Conservation (phyloP, 768 basidiomycete genomes). For the Clathrus columnatus region DNA sequence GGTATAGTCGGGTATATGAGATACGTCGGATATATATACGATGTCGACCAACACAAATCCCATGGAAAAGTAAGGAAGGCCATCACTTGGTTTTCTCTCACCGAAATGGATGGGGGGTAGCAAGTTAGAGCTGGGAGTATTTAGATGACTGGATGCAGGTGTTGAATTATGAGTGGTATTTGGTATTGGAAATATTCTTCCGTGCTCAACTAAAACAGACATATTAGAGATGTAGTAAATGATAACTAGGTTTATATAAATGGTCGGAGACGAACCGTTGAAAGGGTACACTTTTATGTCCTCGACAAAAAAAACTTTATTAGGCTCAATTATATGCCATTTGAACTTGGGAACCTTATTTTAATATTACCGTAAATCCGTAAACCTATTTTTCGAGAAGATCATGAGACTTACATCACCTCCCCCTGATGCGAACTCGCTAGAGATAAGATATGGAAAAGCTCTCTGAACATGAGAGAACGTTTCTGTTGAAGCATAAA, state of each 20-base stretch:
- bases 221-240: constrained; percentile 2
- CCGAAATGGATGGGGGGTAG: constrained; percentile 14
- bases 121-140: constrained; percentile 25
- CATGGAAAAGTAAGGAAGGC: constrained; percentile 52
- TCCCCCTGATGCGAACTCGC: constrained; percentile 69
- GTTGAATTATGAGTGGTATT: constrained; percentile 33
- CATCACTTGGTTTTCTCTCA: neutral
- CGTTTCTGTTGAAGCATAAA: constrained; percentile 62
- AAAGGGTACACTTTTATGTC: constrained; percentile 58
- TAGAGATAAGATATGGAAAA: constrained; percentile 77
- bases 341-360: constrained; percentile 68
- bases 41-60: constrained; percentile 66
- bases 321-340: constrained; percentile 74
- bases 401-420: constrained; percentile 47
- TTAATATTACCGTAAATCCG: constrained; percentile 3
- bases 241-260: constrained; percentile 1
- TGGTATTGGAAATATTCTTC: constrained; percentile 44
- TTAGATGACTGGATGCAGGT: constrained; percentile 29
- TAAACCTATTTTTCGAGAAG: neutral
- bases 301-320: constrained; percentile 55
- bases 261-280: constrained; percentile 36
- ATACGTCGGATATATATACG: constrained; percentile 78
- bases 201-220: constrained; percentile 54
- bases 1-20: constrained; percentile 64
- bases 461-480: constrained; percentile 56